Conservation (phyloP, 169 alveolate species). For the Cryptosporidium sp. region DNA sequence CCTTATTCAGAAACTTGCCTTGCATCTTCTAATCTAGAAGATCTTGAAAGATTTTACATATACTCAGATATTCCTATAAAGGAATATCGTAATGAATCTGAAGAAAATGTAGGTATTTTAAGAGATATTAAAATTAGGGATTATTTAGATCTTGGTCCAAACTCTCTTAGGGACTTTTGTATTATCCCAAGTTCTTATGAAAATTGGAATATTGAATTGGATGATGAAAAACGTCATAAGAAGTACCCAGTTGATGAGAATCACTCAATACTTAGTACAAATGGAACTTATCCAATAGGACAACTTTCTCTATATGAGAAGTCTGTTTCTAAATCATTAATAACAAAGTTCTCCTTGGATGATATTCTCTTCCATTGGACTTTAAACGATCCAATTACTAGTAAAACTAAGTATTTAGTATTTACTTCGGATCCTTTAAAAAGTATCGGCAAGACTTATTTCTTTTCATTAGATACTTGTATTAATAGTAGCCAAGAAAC, state of each 20-base stretch:
- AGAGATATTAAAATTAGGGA: constrained; percentile 3
- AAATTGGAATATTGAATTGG: background rate
- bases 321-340: constrained; percentile 16
- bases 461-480: constrained; percentile 41
- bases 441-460: constrained; percentile 60
- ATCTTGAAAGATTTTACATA: constrained; percentile 29
- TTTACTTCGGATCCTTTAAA: constrained; percentile 69
- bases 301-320: constrained; percentile 45
- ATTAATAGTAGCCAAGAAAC: background rate
- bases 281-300: constrained; percentile 70
- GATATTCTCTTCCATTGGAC: constrained; percentile 66
- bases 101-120: background rate
- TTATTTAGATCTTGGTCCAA: constrained; percentile 65
- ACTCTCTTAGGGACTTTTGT: constrained; percentile 66
- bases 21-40: background rate
- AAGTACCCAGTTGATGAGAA: background rate
- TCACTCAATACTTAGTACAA: constrained; percentile 37
- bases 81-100: background rate
- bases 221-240: background rate
- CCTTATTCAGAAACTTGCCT: background rate
- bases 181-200: constrained; percentile 2
- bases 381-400: constrained; percentile 33
- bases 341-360: constrained; percentile 34
- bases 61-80: background rate
- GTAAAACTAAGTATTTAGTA: constrained; percentile 38